Conservation (phyloP, 2,329 filamentous ascomycete species). For the Aspergillus flavus region DNA sequence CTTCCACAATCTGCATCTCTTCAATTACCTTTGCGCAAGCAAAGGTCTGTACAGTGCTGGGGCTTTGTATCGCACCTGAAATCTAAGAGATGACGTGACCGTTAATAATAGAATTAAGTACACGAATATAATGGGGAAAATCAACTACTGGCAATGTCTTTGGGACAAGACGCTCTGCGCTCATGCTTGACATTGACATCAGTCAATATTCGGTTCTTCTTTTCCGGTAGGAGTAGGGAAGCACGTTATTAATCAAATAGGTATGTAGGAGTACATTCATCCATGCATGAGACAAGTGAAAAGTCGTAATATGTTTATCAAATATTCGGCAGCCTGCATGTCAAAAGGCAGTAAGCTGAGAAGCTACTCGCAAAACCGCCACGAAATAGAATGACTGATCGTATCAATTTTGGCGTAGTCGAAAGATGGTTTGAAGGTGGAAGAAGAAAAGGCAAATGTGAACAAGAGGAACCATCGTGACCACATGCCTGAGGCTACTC, state of each 20-base stretch:
- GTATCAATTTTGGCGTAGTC: background rate
- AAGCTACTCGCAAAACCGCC: background rate
- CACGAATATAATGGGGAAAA: conserved; percentile 1
- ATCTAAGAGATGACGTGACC: conserved; percentile 1
- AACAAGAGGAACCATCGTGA: background rate
- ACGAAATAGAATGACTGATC: background rate
- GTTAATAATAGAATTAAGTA: conserved; percentile 7
- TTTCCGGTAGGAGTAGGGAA: background rate
- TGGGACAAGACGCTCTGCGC: background rate
- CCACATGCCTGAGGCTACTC: background rate
- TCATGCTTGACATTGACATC: background rate
- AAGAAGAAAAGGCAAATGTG: background rate
- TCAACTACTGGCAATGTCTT: background rate
- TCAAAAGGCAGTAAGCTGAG: background rate
- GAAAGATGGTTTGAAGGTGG: background rate
- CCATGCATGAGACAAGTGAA: background rate
- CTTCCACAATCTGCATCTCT: conserved; percentile 6
- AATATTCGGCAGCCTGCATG: background rate
- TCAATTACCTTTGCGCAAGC: background rate
- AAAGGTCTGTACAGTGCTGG: conserved; percentile 1
- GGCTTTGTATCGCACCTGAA: background rate
- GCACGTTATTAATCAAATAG: background rate
- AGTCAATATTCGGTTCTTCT: background rate
- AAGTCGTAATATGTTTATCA: background rate
- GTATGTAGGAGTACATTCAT: background rate